These are phyloP conservation scores for Pisolithus thermaeus DNA, from an alignment of 1,284 basidiomycete species.

Conservation along the genomic window DNA sequence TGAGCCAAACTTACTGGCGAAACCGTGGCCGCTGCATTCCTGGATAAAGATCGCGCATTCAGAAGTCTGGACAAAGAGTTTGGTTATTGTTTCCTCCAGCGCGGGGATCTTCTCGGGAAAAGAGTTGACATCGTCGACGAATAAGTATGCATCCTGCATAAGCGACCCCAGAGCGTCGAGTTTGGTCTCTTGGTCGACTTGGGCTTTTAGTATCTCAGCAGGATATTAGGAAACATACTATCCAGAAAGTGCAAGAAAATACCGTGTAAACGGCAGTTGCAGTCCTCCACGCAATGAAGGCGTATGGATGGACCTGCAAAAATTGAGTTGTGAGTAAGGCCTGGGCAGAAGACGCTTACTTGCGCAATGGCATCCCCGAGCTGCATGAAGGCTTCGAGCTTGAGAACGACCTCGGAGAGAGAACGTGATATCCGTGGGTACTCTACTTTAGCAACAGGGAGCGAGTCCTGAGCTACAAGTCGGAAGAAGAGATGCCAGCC, in stretches of 20 bases:
- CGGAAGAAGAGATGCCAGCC: conserved; percentile 19
- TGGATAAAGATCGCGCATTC: conserved; percentile 31
- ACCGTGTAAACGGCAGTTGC: conserved; percentile 25
- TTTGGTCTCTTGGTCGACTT: conserved; percentile 20
- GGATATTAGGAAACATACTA: conserved; percentile 8
- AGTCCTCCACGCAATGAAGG: conserved; percentile 22
- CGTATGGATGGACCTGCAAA: conserved; percentile 20
- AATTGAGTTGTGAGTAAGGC: background rate
- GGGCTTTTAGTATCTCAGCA: conserved; percentile 21
- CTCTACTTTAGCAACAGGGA: background rate
- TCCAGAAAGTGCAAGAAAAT: background rate
- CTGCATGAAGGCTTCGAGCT: conserved; percentile 21
- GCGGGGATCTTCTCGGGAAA: conserved; percentile 23
- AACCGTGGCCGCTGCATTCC: conserved; percentile 28
- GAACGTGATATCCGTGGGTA: conserved; percentile 8
- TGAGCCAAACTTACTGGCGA: conserved; percentile 17
- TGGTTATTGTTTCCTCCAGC: conserved; percentile 23
- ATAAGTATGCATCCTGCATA: conserved; percentile 28
- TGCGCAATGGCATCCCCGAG: conserved; percentile 19
- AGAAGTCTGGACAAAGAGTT: conserved; percentile 26
- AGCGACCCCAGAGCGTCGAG: conserved; percentile 19
- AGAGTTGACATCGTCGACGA: conserved; percentile 25
- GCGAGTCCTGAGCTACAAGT: conserved; percentile 10
- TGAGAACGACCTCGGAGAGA: conserved; percentile 18
- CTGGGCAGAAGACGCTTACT: conserved; percentile 2